Evolutionary conservation across 2,329 filamentous ascomycete genomes (phyloP), one percentile per base, ranked within the genome.

Genomic region (Phialemoniopsis sp.): DNA sequence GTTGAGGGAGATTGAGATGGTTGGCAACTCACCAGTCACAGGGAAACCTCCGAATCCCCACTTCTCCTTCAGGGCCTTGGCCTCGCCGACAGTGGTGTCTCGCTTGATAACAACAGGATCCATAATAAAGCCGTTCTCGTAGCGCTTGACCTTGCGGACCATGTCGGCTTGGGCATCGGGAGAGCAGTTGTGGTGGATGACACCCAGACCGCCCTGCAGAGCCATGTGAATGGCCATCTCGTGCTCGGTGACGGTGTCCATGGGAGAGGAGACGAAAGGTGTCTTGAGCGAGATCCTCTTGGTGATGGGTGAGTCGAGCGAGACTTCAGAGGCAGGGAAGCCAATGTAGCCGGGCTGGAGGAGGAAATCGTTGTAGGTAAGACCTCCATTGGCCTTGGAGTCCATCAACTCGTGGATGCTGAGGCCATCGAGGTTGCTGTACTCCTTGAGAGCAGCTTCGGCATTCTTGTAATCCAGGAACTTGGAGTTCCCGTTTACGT

Each of bases 101-200:
- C 87, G 87, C 56, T 80, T 85, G 55, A 98, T 88, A 58, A 97
- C 90, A 42, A 98, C 82, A 32, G 93, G 93, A 59, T 98, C 94
- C 34, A 89, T 76, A 60, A 98, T 98, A 75, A 98, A 98, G 54
- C 93, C 93, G 72, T 98, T 98, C 73, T 98, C 93, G 67, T 89
- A 98, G 58, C 93, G 81, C 85, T 98, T 98, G 55, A 98, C 93
- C 75, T 96, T 97, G 66, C 89, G 82, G 52, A 98, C 88, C 93
- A 98, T 98, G 72, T 95, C 90, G 50, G 93, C 93, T 73, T 98
- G 93, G 40, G 88, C 87, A 19, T 97, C 89, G 21, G 90, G 80
- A n/a, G 90, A 93, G 78, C 93, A 98, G 76, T 98, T 98, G 80
- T 98, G 93, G 76, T 98, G 93, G 53, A 98, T 95, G 54, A 98